These are phyloP conservation scores for Heterococcus sp. DNA, from an alignment of 108 stramenopile genomes.

Conservation along the genomic window DNA sequence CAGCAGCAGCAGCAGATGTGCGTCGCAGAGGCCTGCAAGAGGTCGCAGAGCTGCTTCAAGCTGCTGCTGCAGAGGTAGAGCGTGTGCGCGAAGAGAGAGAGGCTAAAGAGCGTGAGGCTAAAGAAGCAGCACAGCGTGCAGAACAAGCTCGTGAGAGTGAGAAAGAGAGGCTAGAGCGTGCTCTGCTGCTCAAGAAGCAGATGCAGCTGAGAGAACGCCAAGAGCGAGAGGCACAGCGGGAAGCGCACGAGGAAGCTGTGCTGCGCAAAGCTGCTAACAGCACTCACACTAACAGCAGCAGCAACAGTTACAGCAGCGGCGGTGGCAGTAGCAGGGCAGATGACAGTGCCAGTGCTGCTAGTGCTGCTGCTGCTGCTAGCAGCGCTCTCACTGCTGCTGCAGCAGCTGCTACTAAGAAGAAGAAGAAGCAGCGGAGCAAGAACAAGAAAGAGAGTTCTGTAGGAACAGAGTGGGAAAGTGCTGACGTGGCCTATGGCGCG, in stretches of 20 bases:
- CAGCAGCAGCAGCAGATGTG: conserved; percentile 16
- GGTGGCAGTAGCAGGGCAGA: background rate
- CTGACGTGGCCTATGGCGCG: background rate
- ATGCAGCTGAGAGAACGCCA: conserved; percentile 26
- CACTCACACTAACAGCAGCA: background rate
- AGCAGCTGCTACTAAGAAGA: background rate
- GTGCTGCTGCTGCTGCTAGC: background rate
- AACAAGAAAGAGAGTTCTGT: conserved; percentile 1
- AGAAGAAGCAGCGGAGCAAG: conserved; percentile 8
- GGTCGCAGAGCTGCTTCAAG: conserved; percentile 22
- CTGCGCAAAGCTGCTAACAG: conserved; percentile 4
- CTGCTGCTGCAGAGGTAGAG: conserved; percentile 33
- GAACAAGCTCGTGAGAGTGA: conserved; percentile 1
- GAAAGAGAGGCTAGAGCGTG: conserved; percentile 22
- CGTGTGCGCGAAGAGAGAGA: conserved; percentile 37
- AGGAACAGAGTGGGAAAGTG: background rate
- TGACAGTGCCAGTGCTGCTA: background rate
- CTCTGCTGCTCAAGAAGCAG: conserved; percentile 33
- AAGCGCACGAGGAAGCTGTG: conserved; percentile 2
- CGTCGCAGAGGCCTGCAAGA: conserved; percentile 36
- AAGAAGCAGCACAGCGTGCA: background rate
- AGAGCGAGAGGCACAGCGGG: conserved; percentile 26
- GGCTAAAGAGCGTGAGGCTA: conserved; percentile 24
- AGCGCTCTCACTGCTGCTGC: background rate
- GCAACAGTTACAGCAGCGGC: background rate